Evolutionary conservation across 805 yeast genomes (phyloP), one percentile per base, ranked within the genome.

Genomic region (Pichia scutulata): DNA sequence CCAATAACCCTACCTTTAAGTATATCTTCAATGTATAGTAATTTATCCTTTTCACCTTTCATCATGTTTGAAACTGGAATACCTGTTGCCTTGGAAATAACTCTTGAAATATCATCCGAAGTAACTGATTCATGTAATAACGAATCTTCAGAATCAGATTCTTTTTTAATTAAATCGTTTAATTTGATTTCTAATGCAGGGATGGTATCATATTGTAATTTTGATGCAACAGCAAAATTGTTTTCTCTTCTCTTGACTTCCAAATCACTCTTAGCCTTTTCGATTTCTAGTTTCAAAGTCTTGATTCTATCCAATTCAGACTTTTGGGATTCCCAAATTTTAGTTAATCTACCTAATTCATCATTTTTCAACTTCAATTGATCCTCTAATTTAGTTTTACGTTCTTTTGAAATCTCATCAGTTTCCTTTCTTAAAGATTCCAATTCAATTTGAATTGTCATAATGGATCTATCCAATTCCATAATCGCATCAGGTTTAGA

Each of bases 401-500:
- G 78, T 58, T 90, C 97, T 6, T 77, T 64, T 0, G 97, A 87
- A 28, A 90, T 66, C 2, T 85, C 82, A 62, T 92, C 97, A 4
- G 89, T 88, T 64, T 93, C 99, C 62, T 93, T 93, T 60, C 92
- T 81, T 60, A 93, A 74, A 0, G 97, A 89, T 68, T 92, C 99
- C 52, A 93, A 74, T 68, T 93, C 99, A 58, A 93, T 93, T 68
- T 90, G 90, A 54, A 93, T 84, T 4, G 96, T 93, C 89, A 92
- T 89, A 44, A 92, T 82, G 26, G 83, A 76, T 54, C 98, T 79
- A 65, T 92, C 98, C 52, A 92, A 73, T 44, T 83, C 86, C 60
- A 89, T 92, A 48, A 93, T 86, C 2, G 90, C 88, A 62, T 92
- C 99, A 0, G 99, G 99, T 64, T 89, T 90, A 1, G 97, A 89